Evolutionary conservation across 345 rosid genomes (phyloP).

Genomic region (Salix dunnii): DNA sequence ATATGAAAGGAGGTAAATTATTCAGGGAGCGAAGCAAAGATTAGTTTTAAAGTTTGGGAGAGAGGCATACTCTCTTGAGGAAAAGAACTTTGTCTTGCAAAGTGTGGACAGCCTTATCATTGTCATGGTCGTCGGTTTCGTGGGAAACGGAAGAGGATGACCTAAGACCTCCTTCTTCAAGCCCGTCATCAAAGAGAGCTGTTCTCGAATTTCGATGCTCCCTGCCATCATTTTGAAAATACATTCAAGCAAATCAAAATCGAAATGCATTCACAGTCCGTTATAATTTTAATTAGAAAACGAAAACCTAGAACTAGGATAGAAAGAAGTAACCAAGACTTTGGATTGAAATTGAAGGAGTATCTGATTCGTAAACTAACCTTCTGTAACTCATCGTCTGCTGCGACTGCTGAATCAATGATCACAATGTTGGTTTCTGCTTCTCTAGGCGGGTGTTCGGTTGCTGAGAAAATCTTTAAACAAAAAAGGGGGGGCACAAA

Average conservation of each 20-base stretch:
- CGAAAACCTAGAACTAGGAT: neutral
- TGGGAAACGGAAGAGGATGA: conserved; percentile 53
- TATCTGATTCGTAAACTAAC: neutral
- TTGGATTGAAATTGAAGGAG: neutral
- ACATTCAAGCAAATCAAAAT: neutral
- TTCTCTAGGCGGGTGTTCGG: neutral
- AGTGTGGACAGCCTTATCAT: conserved; percentile 59
- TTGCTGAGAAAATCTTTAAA: neutral
- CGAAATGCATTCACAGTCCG: neutral
- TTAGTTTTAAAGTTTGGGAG: neutral
- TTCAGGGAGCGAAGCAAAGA: no score
- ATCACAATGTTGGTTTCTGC: neutral
- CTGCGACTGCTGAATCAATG: neutral
- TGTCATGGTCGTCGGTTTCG: conserved; percentile 56
- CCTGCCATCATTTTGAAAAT: conserved; percentile 30
- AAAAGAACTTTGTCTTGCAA: conserved; percentile 69
- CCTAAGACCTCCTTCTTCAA: conserved; percentile 79
- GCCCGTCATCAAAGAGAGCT: conserved; percentile 66
- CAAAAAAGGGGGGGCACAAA: no score
- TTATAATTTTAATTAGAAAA: neutral
- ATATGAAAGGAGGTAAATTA: no score
- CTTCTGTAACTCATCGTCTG: conserved; percentile 17
- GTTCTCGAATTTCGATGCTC: conserved; percentile 61
- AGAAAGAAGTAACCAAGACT: neutral
- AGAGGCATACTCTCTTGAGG: conserved; percentile 58